Evolutionary conservation across 2,329 filamentous ascomycete genomes (phyloP), one percentile per base, ranked within the genome.

Genomic region (Neobulgaria alba): DNA sequence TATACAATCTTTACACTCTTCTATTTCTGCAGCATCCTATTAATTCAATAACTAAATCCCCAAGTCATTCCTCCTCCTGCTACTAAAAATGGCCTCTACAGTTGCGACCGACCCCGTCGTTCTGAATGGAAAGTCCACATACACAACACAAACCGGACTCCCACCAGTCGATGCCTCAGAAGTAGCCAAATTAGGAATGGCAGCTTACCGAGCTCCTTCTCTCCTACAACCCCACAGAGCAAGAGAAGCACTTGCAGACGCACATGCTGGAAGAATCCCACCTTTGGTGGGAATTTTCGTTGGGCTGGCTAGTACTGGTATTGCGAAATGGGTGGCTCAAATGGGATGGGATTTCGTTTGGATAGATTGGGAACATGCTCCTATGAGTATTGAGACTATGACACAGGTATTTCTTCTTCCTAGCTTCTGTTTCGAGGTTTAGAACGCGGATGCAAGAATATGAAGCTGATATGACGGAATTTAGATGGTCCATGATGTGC

Each of bases 371-470:
- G 68, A 71, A 50, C 67, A 71, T 53, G 60, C 57, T 5, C 53
- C 65, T 3, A 68, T 64, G 49, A 61, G 63, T 38, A 61, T 68
- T 18, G 67, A 71, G 55, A 70, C 67, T n/a, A 71, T 71, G 67
- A 70, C 66, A 1, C 62, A 56, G 31, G 60, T 63, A 38, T 42
- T 4, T 30, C 9, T 15, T n/a, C n/a, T n/a, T 10, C 29, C 3
- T 3, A 30, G 15, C 29, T 10, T 4, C 29, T 30, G 3, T 12
- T n/a, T 4, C 4, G 12, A 3, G 4, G 3, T 10, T 20, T n/a
- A n/a, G n/a, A n/a, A n/a, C n/a, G n/a, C n/a, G n/a, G n/a, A n/a
- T n/a, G n/a, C n/a, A n/a, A n/a, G n/a, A n/a, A n/a, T n/a, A n/a
- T n/a, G n/a, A n/a, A n/a, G n/a, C n/a, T n/a, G n/a, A n/a, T n/a